These are phyloP conservation scores for Eucommia ulmoides DNA, from an alignment of 257 asterid species.

Conservation along the genomic window DNA sequence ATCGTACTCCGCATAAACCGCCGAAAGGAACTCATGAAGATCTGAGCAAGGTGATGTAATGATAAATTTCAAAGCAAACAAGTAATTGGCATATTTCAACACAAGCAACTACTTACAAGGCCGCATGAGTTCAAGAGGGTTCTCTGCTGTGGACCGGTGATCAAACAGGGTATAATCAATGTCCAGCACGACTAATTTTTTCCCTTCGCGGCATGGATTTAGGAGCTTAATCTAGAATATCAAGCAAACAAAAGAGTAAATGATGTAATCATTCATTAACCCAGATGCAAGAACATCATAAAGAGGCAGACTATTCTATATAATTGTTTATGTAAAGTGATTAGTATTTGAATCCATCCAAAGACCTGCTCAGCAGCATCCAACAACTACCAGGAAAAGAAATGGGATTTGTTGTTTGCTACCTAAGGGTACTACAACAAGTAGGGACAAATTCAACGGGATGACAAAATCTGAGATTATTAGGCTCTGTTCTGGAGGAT, in stretches of 20 bases:
- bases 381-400: too few species aligned
- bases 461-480: too few species aligned
- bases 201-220: constrained; percentile 87
- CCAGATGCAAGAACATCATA: neutral
- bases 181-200: constrained; percentile 86
- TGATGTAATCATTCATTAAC: constrained; percentile 4
- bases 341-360: too few species aligned
- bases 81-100: constrained; percentile 4
- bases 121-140: constrained; percentile 85
- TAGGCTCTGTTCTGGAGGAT: too few species aligned
- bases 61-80: constrained; percentile 3
- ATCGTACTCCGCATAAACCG: constrained; percentile 86
- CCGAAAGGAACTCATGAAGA: constrained; percentile 93
- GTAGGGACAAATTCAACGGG: too few species aligned
- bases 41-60: constrained; percentile 29
- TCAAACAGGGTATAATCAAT: constrained; percentile 90
- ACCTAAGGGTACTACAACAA: too few species aligned
- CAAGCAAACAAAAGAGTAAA: constrained; percentile 8
- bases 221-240: constrained; percentile 63
- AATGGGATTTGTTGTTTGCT: too few species aligned
- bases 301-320: too few species aligned
- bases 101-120: constrained; percentile 60
- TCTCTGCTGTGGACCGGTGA: constrained; percentile 92
- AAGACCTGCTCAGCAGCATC: too few species aligned
- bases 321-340: too few species aligned